Percentiles rank a stretch among this genome's conserved stretches.
These are phyloP conservation scores for Rhizopogon rudus DNA, from an alignment of 768 basidiomycete genomes.

Conservation along the genomic window DNA sequence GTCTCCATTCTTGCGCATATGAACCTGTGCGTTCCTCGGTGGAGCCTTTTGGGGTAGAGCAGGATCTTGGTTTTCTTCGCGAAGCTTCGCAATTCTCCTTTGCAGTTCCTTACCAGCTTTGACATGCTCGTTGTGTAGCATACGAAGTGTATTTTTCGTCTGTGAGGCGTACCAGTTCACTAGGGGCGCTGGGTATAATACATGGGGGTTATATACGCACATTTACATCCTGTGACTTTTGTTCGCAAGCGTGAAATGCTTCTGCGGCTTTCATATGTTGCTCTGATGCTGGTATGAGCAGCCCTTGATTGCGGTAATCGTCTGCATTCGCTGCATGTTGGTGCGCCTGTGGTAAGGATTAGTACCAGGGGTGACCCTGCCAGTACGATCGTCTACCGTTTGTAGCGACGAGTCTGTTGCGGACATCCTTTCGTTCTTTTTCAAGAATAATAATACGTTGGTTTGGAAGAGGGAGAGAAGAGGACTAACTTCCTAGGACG, in stretches of 20 bases:
- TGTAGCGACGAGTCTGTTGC: constrained; percentile 46
- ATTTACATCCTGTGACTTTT: constrained; percentile 68
- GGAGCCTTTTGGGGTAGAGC: constrained; percentile 57
- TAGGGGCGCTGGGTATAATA: constrained; percentile 1
- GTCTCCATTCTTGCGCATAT: constrained; percentile 19
- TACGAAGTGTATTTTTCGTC: constrained; percentile 74
- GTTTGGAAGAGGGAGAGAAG: neutral
- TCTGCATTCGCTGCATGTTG: constrained; percentile 80
- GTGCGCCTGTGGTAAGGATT: constrained; percentile 54
- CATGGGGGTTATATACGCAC: constrained; percentile 34
- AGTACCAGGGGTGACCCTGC: constrained; percentile 3
- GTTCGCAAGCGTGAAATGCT: constrained; percentile 67
- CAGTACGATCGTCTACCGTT: constrained; percentile 30
- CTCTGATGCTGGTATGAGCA: constrained; percentile 67
- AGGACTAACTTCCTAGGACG: neutral
- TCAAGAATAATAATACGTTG: neutral
- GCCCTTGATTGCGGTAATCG: constrained; percentile 59
- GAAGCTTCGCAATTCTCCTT: constrained; percentile 64
- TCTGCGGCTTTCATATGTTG: constrained; percentile 75
- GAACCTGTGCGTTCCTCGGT: constrained; percentile 15
- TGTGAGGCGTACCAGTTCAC: constrained; percentile 23
- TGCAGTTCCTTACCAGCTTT: constrained; percentile 71
- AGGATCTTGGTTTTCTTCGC: constrained; percentile 76
- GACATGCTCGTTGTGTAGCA: constrained; percentile 70
- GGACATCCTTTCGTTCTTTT: constrained; percentile 19